Percentiles rank a stretch among this genome's conserved stretches.
Evolutionary conservation across 2,329 filamentous ascomycete genomes (phyloP).

Genomic region (Diaporthe velutina): DNA sequence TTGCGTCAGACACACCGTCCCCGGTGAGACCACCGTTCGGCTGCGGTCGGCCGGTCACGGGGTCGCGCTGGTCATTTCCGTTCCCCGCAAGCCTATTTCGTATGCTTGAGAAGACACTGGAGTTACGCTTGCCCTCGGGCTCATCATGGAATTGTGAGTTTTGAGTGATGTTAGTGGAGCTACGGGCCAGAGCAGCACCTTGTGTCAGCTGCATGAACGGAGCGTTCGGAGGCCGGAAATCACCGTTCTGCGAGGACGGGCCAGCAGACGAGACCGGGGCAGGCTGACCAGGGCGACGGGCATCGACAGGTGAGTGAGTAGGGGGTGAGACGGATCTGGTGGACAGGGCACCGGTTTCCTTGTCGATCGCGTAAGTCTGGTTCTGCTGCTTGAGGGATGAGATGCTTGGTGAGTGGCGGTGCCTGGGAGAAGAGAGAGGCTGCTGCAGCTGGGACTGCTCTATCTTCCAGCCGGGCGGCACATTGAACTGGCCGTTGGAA

Average conservation of each 20-base stretch:
- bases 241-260: slow-evolving; percentile 34
- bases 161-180: slow-evolving; percentile 41
- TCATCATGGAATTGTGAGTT: slow-evolving; percentile 48
- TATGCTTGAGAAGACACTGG: slow-evolving; percentile 65
- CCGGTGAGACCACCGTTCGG: slow-evolving; percentile 45
- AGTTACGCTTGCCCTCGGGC: slow-evolving; percentile 53
- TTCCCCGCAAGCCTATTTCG: slow-evolving; percentile 57
- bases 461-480: slow-evolving; percentile 63
- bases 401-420: slow-evolving; percentile 50
- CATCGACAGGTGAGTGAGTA: slow-evolving; percentile 39
- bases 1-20: slow-evolving; percentile 59
- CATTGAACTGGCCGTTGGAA: slow-evolving; percentile 52
- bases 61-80: slow-evolving; percentile 48
- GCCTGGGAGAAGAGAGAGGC: slow-evolving; percentile 58
- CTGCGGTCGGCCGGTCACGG: slow-evolving; percentile 43
- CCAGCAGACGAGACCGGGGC: slow-evolving; percentile 23
- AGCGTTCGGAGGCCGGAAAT: slow-evolving; percentile 42
- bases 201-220: slow-evolving; percentile 35
- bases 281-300: slow-evolving; percentile 40
- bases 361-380: slow-evolving; percentile 59
- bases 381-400: slow-evolving; percentile 46
- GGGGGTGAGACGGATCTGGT: slow-evolving; percentile 39
- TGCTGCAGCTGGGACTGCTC: slow-evolving; percentile 67
- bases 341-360: slow-evolving; percentile 60
- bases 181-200: slow-evolving; percentile 32